Percentiles rank a stretch among this genome's conserved stretches.
phyloP scores from a whole-genome alignment of 2,329 filamentous ascomycete genomes.

The Penicillium italicum region DNA sequence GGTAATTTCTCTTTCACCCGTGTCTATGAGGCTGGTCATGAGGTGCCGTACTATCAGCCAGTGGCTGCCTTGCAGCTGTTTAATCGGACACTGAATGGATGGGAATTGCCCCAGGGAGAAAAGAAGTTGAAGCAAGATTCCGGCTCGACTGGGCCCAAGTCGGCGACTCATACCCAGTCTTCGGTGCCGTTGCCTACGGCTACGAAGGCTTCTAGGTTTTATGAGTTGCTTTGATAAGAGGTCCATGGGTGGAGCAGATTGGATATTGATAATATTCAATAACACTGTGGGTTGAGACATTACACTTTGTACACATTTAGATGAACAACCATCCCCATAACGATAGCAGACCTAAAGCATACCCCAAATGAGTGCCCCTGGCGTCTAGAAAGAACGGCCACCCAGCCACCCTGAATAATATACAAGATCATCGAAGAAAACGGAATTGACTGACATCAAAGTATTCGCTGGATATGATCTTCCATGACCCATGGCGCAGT shows the following conservation, averaged over 20 bases:
- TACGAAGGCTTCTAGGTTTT: neutral
- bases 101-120: constrained; percentile 54
- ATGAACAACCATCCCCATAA: neutral
- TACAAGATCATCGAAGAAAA: constrained; percentile 2
- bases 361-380: neutral
- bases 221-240: no score
- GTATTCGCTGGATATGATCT: neutral
- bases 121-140: constrained; percentile 34
- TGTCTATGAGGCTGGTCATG: constrained; percentile 64
- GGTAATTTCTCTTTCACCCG: constrained; percentile 69
- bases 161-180: constrained; percentile 47
- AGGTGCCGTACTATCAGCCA: constrained; percentile 57
- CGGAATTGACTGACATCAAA: neutral
- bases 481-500: neutral
- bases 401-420: neutral
- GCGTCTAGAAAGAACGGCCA: neutral
- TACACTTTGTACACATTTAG: neutral
- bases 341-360: neutral
- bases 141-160: constrained; percentile 39
- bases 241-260: neutral
- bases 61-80: constrained; percentile 59
- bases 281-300: neutral
- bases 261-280: neutral
- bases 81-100: constrained; percentile 56
- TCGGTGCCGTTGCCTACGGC: constrained; percentile 35